These are phyloP conservation scores for Calocybe cyanea DNA, from an alignment of 768 basidiomycete species.

Conservation along the genomic window DNA sequence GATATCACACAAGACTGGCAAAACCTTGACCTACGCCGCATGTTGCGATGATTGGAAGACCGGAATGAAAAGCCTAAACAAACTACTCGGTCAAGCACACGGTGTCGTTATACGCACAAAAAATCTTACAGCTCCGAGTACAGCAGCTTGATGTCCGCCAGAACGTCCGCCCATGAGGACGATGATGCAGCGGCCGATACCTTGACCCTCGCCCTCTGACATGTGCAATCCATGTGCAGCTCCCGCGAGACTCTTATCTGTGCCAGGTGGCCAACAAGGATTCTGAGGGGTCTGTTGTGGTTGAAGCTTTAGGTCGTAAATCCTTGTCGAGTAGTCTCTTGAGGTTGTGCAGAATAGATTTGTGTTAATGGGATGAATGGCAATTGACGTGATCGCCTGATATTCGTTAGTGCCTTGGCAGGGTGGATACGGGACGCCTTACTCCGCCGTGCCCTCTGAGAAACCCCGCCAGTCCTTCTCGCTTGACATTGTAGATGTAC, in stretches of 20 bases:
- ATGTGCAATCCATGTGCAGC: constrained; percentile 67
- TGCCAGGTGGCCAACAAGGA: constrained; percentile 55
- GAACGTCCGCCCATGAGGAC: constrained; percentile 68
- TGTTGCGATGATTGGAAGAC: constrained; percentile 65
- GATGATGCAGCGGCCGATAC: constrained; percentile 58
- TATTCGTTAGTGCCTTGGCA: constrained; percentile 6
- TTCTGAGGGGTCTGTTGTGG: constrained; percentile 38
- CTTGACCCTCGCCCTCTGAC: constrained; percentile 56
- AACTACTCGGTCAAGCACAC: constrained; percentile 3
- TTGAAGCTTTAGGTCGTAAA: constrained; percentile 56
- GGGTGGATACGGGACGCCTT: constrained; percentile 22
- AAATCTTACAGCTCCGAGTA: constrained; percentile 55
- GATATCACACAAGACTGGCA: not conserved
- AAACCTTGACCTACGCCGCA: constrained; percentile 54
- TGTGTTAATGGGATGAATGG: constrained; percentile 55
- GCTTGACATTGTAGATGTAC: constrained; percentile 49
- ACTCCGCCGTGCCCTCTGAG: constrained; percentile 75
- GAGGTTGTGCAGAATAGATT: constrained; percentile 70
- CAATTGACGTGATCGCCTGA: constrained; percentile 64
- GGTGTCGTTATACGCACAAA: not conserved
- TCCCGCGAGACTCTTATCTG: constrained; percentile 51
- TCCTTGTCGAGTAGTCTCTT: constrained; percentile 62
- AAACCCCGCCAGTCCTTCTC: constrained; percentile 36
- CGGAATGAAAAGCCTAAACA: constrained; percentile 63
- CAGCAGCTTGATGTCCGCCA: constrained; percentile 70